Conservation (phyloP, 2,329 filamentous ascomycete species). For the Taxawa tesnikishii region DNA sequence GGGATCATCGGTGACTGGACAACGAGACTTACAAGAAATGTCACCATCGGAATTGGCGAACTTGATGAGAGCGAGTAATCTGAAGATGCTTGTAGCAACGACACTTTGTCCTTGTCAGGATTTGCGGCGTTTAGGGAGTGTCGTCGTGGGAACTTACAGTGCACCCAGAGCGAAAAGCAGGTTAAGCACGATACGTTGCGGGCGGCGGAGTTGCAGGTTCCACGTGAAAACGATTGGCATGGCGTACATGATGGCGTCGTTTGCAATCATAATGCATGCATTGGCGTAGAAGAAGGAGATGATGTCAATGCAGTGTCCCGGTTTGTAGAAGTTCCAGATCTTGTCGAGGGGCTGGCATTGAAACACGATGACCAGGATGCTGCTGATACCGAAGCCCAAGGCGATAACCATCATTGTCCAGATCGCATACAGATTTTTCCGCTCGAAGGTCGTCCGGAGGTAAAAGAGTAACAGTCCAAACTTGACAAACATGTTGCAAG, state of each 20-base stretch:
- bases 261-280: constrained; percentile 23
- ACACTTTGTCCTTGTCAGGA: constrained; percentile 11
- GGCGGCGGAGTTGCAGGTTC: constrained; percentile 19
- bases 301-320: constrained; percentile 22
- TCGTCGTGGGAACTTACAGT: constrained; percentile 12
- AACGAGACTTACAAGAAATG: constrained; percentile 15
- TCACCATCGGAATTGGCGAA: constrained; percentile 13
- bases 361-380: constrained; percentile 22
- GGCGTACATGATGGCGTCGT: constrained; percentile 24
- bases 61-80: constrained; percentile 16
- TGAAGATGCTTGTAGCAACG: constrained; percentile 15
- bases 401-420: constrained; percentile 21
- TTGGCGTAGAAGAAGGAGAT: constrained; percentile 21
- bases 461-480: constrained; percentile 28
- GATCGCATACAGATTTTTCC: constrained; percentile 15
- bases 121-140: neutral
- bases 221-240: constrained; percentile 26
- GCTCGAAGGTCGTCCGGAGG: constrained; percentile 20
- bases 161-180: constrained; percentile 20
- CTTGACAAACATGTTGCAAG: constrained; percentile 28
- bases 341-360: constrained; percentile 24
- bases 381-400: constrained; percentile 20
- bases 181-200: constrained; percentile 22
- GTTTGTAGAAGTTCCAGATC: constrained; percentile 16
- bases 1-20: neutral